Evolutionary conservation across 805 yeast genomes (phyloP), one percentile per base, ranked within the genome.

Genomic region (Kazachstania martiniae): DNA sequence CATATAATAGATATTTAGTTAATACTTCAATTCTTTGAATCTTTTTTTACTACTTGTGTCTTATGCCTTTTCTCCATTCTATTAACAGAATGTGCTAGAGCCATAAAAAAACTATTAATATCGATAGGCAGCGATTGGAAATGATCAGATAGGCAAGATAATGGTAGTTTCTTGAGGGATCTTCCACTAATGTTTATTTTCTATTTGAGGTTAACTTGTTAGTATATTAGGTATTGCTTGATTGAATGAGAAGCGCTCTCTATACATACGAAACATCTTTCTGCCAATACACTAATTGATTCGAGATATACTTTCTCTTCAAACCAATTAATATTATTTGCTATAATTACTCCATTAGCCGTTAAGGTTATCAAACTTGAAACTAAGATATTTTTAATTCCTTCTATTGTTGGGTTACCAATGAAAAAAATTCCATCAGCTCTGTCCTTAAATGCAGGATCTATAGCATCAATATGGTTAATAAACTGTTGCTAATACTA

Each of bases 381-480:
- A 3, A 40, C 32, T 12, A 65, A 30, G 12, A 64, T 63, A 22
- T 42, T 39, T 17, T 38, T 42, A 4, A 57, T 52, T 0, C 58
- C 60, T 7, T 33, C 28, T 13, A 35, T 29, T n/a, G 53, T 44
- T 8, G 70, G 70, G 22, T 41, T 51, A 2, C 57, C 54, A 4
- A 65, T 48, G 25, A 39, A 42, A 34, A 61, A 63, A 2, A 51
- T 41, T 4, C 52, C 54, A 35, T 64, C 70, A 4, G 62, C 61
- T 27, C 72, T 47, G 46, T 66, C 72, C 5, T 62, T 25, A 36
- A 66, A 66, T 1, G 72, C 72, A 1, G 56, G 46, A 46, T 66
- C 72, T 18, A 66, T 44, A 3, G 61, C 52, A 10, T 48, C 43
- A 7, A 60, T 21, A 21, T 63, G 37, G 38, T 66, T 66, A 1